A percentile compares a stretch with the other conserved stretches of the same genome.
Conservation (phyloP, 306 rosid species). For the Spatholobus suberectus region DNA sequence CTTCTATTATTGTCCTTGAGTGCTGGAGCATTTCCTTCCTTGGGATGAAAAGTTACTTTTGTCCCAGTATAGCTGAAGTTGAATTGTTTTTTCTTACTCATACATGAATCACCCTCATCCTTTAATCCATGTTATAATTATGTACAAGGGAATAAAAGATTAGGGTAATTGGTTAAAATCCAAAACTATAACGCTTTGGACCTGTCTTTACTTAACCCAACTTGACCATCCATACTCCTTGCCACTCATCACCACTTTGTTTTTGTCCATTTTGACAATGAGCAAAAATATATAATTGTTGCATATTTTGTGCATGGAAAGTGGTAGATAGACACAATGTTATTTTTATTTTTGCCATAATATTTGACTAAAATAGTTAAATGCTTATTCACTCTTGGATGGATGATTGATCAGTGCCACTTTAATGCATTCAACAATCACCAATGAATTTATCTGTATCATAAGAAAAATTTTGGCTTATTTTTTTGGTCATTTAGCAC, state of each 20-base stretch:
- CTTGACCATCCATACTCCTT: neutral
- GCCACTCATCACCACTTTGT: neutral
- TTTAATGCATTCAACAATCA: neutral
- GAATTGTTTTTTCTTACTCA: neutral
- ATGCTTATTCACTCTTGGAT: neutral
- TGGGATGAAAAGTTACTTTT: constrained; percentile 25
- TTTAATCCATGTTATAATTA: neutral
- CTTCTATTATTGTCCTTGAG: neutral
- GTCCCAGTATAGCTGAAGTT: neutral
- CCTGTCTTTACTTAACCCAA: neutral
- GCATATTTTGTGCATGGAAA: neutral
- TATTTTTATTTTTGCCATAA: neutral
- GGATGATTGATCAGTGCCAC: neutral
- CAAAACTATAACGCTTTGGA: neutral
- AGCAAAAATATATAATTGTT: neutral
- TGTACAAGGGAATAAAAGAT: neutral
- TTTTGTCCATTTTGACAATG: constrained; percentile 23
- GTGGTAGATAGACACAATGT: neutral
- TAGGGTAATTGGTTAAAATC: neutral
- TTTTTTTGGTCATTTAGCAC: neutral
- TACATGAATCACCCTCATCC: neutral
- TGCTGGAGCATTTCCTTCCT: neutral
- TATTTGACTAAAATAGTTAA: neutral
- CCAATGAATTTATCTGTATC: neutral
- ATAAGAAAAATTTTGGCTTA: neutral